Conservation (phyloP, 2,329 filamentous ascomycete species). For the Colletotrichum abscissum region DNA sequence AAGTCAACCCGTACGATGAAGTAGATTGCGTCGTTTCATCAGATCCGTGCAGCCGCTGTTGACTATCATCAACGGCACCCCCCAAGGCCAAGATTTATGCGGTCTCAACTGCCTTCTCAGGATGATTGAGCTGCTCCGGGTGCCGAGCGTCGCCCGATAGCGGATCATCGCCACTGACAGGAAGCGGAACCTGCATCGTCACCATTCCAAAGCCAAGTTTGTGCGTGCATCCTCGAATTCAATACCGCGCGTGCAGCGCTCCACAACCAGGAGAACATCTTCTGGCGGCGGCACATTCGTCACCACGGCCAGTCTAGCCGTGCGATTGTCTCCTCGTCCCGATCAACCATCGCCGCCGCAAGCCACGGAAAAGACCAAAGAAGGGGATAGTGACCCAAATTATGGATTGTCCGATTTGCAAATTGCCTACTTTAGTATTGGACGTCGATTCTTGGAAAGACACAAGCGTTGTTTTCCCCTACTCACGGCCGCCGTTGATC, state of each 20-base stretch:
- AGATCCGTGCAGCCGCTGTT: slow-evolving; percentile 22
- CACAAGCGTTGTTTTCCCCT: not conserved
- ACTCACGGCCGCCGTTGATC: not conserved
- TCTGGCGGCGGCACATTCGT: slow-evolving; percentile 17
- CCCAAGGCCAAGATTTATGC: slow-evolving; percentile 12
- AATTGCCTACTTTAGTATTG: not conserved
- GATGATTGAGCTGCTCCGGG: slow-evolving; percentile 14
- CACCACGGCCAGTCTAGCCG: slow-evolving; percentile 1
- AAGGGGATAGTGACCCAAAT: not conserved
- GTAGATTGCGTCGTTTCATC: slow-evolving; percentile 24
- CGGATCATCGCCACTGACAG: not conserved
- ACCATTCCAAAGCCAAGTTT: slow-evolving; percentile 21
- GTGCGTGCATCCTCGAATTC: slow-evolving; percentile 10
- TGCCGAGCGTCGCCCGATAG: not conserved
- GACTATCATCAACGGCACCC: not conserved
- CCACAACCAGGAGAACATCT: slow-evolving; percentile 3
- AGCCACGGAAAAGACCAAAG: not conserved
- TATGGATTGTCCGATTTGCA: not conserved
- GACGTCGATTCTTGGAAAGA: not conserved
- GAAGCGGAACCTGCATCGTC: not conserved
- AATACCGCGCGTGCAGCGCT: slow-evolving; percentile 7
- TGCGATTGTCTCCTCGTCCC: not conserved
- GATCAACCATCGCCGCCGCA: not conserved
- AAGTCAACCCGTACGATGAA: not conserved
- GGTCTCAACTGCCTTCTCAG: slow-evolving; percentile 5